These are phyloP conservation scores for Neurospora africana DNA, from an alignment of 495 filamentous ascomycete genomes.

Conservation along the genomic window DNA sequence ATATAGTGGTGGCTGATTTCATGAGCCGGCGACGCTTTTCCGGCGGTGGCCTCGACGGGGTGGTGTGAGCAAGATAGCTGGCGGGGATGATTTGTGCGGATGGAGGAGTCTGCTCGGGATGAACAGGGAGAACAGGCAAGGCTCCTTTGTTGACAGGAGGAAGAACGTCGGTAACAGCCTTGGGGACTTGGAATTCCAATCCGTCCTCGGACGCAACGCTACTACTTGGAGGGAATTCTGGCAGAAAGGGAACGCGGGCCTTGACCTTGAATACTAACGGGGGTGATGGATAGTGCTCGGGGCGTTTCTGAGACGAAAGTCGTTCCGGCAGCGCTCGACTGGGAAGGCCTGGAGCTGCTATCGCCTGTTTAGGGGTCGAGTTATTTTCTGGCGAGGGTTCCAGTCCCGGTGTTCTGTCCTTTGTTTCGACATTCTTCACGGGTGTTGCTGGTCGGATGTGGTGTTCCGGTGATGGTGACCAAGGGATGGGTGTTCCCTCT, in stretches of 20 bases:
- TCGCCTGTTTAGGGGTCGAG: background rate
- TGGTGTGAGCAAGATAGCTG: conserved; percentile 8
- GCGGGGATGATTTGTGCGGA: conserved; percentile 34
- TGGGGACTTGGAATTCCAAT: conserved; percentile 45
- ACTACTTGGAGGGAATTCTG: conserved; percentile 22
- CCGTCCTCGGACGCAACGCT: conserved; percentile 34
- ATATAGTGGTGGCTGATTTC: background rate
- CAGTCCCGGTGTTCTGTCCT: background rate
- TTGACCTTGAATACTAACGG: background rate
- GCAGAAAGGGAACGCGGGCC: background rate
- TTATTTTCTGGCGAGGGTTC: background rate
- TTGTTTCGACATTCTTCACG: background rate
- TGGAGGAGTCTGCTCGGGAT: conserved; percentile 20
- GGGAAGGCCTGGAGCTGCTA: background rate
- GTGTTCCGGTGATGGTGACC: conserved; percentile 8
- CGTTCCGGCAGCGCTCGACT: background rate
- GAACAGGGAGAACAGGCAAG: background rate
- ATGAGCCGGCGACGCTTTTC: conserved; percentile 10
- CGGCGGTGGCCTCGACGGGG: background rate
- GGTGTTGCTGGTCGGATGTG: background rate
- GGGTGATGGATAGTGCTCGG: background rate
- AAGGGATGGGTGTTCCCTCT: conserved; percentile 3
- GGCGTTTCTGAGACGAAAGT: background rate
- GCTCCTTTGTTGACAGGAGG: conserved; percentile 12
- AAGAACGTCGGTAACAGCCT: conserved; percentile 30